phyloP scores from a whole-genome alignment of 495 filamentous ascomycete species.

The Penicillium steckii region DNA sequence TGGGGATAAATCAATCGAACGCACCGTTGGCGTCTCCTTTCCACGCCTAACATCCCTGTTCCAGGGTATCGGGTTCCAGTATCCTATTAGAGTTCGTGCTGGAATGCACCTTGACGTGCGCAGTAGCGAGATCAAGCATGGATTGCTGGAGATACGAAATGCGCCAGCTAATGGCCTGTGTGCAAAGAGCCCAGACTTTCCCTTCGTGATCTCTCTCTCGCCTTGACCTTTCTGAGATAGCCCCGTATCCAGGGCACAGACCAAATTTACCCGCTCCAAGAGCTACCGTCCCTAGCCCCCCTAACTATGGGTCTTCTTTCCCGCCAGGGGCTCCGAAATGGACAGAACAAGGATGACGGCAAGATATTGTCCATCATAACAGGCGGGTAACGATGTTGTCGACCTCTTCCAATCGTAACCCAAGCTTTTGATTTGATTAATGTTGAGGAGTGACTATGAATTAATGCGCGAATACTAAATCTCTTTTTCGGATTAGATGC shows the following conservation, averaged over 20 bases:
- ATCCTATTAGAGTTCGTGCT: constrained; percentile 11
- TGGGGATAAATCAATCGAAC: not conserved
- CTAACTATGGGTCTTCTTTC: not conserved
- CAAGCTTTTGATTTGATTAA: no score
- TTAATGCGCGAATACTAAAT: no score
- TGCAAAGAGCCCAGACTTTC: not conserved
- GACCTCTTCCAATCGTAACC: no score
- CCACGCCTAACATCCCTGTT: constrained; percentile 3
- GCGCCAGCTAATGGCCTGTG: not conserved
- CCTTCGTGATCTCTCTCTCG: not conserved
- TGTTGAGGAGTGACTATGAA: no score
- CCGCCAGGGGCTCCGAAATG: constrained; percentile 4
- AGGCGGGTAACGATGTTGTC: no score
- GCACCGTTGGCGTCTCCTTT: not conserved
- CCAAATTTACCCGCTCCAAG: constrained; percentile 4
- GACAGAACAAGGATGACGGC: not conserved
- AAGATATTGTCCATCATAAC: no score
- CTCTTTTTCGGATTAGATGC: no score
- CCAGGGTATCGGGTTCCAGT: constrained; percentile 4
- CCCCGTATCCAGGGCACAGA: constrained; percentile 1
- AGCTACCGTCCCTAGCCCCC: not conserved
- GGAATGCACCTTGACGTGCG: constrained; percentile 13
- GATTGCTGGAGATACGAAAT: not conserved
- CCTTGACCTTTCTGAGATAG: not conserved
- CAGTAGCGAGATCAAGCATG: not conserved